Percentiles rank a stretch among this genome's conserved stretches.
phyloP scores from a whole-genome alignment of 2,329 filamentous ascomycete species.

The Tolypocladium ophioglossoides region DNA sequence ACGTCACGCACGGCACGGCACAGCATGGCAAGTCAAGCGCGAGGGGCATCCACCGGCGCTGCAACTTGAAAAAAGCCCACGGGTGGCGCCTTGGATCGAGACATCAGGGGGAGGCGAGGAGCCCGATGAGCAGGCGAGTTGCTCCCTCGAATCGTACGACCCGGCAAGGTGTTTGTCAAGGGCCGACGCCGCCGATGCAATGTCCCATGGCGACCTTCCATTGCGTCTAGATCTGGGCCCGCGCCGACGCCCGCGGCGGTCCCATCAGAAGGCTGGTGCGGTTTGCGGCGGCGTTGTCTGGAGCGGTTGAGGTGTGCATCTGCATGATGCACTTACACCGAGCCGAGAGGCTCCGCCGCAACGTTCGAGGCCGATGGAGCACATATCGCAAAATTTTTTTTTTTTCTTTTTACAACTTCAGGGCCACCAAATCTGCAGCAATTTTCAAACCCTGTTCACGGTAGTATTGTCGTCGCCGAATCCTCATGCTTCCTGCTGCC shows the following conservation, averaged over 20 bases:
- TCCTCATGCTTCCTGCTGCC: no score
- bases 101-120: not conserved
- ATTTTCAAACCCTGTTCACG: no score
- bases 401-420: no score
- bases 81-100: no score
- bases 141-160: not conserved
- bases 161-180: not conserved
- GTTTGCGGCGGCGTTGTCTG: not conserved
- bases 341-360: not conserved
- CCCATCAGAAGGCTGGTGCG: not conserved
- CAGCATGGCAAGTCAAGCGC: no score
- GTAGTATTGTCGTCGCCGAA: no score
- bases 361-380: not conserved
- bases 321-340: not conserved
- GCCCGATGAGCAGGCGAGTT: not conserved
- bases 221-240: not conserved
- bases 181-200: not conserved
- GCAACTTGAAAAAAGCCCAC: not conserved
- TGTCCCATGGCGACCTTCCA: not conserved
- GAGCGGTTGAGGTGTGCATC: not conserved
- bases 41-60: not conserved
- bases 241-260: not conserved
- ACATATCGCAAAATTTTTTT: not conserved
- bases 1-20: no score
- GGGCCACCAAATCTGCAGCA: no score